Evolutionary conservation across 2,329 filamentous ascomycete species (phyloP), one percentile per base, ranked within the genome.

Genomic region (Aspergillus chevalieri): DNA sequence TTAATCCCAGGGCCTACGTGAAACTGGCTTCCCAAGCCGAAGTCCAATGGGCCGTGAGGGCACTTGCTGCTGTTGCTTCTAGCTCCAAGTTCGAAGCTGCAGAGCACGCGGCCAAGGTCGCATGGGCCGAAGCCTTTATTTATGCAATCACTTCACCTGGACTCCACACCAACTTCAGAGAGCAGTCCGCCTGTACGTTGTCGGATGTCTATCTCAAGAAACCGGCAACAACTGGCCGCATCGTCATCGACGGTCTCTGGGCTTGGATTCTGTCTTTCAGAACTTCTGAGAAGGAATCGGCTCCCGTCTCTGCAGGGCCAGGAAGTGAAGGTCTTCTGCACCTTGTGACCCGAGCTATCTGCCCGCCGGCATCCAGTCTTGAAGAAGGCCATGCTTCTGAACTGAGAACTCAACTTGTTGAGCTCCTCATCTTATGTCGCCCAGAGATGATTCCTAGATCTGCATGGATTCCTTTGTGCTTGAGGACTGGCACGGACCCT

Each of bases 401-500:
- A 48, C 69, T 91, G 7, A 81, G 87, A 57, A 68, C 73, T 21
- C 89, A 95, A 65, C 83, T 95, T 59, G 82, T 90, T 55, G 80
- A 82, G 5, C 72, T 96, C 3, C 74, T 95, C 15, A 83, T 95
- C 15, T 75, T 98, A 22, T 86, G 87, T 49, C 86, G 89, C 21
- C 78, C 83, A 17, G 84, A 91, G 52, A 73, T 98, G 33, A 80
- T 97, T 51, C 85, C 89, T 0, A 81, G 81, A 51, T 78, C 84
- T 17, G 87, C 81, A 53, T 98, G 94, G 94, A 97, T 98, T 61
- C 85, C 93, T 39, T 73, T 90, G 3, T 95, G 89, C 62, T 77
- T 97, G 48, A 83, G 83, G 52, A 85, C 87, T 56, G 85, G 85
- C 10, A 75, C 89, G 10, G 93, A 98, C 66, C 93, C 93, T 4